Conservation (phyloP, 768 basidiomycete species). For the Agrocybe chaxingu region DNA sequence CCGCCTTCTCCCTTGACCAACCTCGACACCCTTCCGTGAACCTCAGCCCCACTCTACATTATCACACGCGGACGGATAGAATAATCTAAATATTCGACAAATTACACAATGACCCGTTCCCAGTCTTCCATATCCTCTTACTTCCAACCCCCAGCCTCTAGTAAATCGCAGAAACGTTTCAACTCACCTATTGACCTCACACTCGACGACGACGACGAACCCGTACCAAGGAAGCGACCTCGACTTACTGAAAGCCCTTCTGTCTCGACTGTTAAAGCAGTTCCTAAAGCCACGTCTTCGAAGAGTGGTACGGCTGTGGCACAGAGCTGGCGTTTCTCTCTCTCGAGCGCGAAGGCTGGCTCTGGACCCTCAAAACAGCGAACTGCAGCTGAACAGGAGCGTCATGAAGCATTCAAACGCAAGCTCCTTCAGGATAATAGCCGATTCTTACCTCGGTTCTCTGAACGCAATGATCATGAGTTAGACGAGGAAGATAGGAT, state of each 20-base stretch:
- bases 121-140: constrained; percentile 39
- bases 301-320: constrained; percentile 13
- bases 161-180: constrained; percentile 27
- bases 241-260: constrained; percentile 10
- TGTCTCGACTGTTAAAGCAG: too few species aligned
- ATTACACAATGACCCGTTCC: constrained; percentile 2
- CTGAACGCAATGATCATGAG: constrained; percentile 3
- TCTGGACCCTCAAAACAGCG: constrained; percentile 15
- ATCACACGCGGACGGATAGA: background rate
- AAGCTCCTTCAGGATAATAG: constrained; percentile 49
- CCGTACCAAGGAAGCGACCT: constrained; percentile 27
- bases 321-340: constrained; percentile 46
- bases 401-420: constrained; percentile 44
- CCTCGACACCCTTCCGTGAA: too few species aligned
- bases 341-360: constrained; percentile 24
- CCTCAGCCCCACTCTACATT: too few species aligned
- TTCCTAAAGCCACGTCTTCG: too few species aligned
- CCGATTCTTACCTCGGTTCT: constrained; percentile 25
- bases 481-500: constrained; percentile 5
- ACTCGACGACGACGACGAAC: constrained; percentile 30
- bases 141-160: constrained; percentile 24
- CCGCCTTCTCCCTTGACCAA: too few species aligned
- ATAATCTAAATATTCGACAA: too few species aligned
- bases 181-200: constrained; percentile 54
- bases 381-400: constrained; percentile 20